Evolutionary conservation across 1,139 yeast genomes (phyloP).

Genomic region (Sugiyamaella xylanicola): DNA sequence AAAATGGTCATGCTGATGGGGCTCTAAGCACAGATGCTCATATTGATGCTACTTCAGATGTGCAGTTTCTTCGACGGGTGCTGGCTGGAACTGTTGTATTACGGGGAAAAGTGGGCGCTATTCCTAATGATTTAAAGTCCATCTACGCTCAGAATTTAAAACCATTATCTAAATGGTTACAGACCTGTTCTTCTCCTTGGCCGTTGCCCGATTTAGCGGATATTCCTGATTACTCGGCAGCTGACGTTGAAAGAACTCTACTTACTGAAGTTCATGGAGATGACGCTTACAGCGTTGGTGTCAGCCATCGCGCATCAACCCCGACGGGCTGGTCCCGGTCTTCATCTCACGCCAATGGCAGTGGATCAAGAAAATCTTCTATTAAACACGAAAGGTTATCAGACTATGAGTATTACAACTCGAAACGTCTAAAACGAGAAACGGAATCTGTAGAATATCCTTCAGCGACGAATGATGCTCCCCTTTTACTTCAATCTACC

Average conservation of each 20-base stretch:
- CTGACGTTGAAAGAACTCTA: conserved; percentile 77
- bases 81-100: conserved; percentile 84
- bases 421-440: conserved; percentile 67
- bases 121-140: conserved; percentile 80
- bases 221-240: conserved; percentile 62
- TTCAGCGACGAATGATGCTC: not conserved
- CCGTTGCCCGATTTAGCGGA: conserved; percentile 75
- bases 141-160: conserved; percentile 68
- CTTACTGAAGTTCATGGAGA: conserved; percentile 66
- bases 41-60: conserved; percentile 26
- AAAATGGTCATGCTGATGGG: not conserved
- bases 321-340: conserved; percentile 3
- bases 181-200: conserved; percentile 52
- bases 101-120: conserved; percentile 78
- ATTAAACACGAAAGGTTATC: conserved; percentile 7
- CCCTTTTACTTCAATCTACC: not conserved
- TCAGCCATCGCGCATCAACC: not conserved
- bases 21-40: no score
- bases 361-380: conserved; percentile 1
- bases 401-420: conserved; percentile 52
- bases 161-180: conserved; percentile 64
- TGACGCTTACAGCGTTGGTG: conserved; percentile 14
- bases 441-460: conserved; percentile 25
- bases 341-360: not conserved
- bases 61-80: conserved; percentile 57